These are phyloP conservation scores for Lepidium sativum DNA, from an alignment of 345 rosid genomes.

Conservation along the genomic window DNA sequence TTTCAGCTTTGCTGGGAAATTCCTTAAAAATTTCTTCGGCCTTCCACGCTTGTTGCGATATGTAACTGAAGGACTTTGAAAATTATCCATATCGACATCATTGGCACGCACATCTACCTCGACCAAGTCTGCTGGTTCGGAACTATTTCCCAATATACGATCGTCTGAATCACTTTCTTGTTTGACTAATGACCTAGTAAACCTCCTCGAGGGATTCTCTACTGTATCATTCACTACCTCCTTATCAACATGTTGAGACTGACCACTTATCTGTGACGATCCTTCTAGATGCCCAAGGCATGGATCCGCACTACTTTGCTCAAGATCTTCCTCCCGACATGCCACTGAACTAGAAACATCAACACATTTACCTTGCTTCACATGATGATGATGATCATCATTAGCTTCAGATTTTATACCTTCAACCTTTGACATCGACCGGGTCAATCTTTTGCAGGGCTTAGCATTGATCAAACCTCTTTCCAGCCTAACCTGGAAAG, in stretches of 20 bases:
- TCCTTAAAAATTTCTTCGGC: constrained; percentile 36
- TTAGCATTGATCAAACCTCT: constrained; percentile 15
- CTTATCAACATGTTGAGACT: not conserved
- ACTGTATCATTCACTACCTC: not conserved
- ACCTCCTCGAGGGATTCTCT: constrained; percentile 18
- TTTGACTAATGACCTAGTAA: constrained; percentile 21
- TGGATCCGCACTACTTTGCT: not conserved
- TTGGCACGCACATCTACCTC: constrained; percentile 7
- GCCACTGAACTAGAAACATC: constrained; percentile 10
- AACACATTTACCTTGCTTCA: not conserved
- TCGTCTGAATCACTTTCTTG: not conserved
- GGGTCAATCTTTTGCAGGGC: constrained; percentile 44
- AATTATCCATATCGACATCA: constrained; percentile 1
- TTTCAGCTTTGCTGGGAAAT: constrained; percentile 48
- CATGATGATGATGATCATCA: not conserved
- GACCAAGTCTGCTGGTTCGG: not conserved
- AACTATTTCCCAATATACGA: not conserved
- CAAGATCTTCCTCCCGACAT: not conserved
- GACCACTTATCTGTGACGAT: not conserved
- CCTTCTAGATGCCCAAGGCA: not conserved
- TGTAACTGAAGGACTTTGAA: constrained; percentile 8
- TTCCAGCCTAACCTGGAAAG: constrained; percentile 13
- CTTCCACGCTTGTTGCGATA: constrained; percentile 30
- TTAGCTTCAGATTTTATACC: constrained; percentile 7
- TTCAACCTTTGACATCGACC: constrained; percentile 42